A percentile compares a stretch with the other conserved stretches of the same genome.
Conservation (phyloP, 441 rosid genomes). For the Omphalea diandra region DNA sequence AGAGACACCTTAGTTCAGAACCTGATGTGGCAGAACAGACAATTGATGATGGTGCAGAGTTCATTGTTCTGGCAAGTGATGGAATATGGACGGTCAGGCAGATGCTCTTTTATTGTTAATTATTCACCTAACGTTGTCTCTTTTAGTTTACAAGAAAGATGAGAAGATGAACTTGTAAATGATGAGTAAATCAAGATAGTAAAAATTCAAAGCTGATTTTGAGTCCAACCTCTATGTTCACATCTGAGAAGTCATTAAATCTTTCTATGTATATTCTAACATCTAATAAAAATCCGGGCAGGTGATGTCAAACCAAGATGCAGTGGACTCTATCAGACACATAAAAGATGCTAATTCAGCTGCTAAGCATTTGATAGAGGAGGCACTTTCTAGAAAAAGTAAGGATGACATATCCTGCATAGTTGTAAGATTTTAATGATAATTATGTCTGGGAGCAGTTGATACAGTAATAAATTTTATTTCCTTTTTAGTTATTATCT, state of each 20-base stretch:
- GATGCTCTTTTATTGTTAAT: background rate
- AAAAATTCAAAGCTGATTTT: background rate
- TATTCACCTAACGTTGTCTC: background rate
- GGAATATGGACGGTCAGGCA: slow-evolving; percentile 90
- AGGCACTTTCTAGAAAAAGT: slow-evolving; percentile 70
- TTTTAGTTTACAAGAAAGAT: background rate
- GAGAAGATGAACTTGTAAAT: background rate
- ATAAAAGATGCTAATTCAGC: slow-evolving; percentile 76
- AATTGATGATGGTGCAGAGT: slow-evolving; percentile 56
- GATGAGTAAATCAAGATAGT: background rate
- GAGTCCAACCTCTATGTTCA: background rate
- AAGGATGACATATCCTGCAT: slow-evolving; percentile 86
- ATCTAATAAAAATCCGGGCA: slow-evolving; percentile 16
- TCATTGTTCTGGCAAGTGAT: slow-evolving; percentile 78
- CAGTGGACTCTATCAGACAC: slow-evolving; percentile 57
- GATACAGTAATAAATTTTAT: slow-evolving; percentile 18
- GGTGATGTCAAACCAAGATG: slow-evolving; percentile 94
- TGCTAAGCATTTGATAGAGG: slow-evolving; percentile 75
- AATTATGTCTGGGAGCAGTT: background rate
- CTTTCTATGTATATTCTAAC: background rate
- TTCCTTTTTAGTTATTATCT: slow-evolving; percentile 9
- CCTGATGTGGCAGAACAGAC: slow-evolving; percentile 60
- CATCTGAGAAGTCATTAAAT: background rate
- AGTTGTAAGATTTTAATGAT: slow-evolving; percentile 67
- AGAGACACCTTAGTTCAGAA: slow-evolving; percentile 89